phyloP scores from a whole-genome alignment of 2,329 filamentous ascomycete species.

The Didymellaceae sp. region DNA sequence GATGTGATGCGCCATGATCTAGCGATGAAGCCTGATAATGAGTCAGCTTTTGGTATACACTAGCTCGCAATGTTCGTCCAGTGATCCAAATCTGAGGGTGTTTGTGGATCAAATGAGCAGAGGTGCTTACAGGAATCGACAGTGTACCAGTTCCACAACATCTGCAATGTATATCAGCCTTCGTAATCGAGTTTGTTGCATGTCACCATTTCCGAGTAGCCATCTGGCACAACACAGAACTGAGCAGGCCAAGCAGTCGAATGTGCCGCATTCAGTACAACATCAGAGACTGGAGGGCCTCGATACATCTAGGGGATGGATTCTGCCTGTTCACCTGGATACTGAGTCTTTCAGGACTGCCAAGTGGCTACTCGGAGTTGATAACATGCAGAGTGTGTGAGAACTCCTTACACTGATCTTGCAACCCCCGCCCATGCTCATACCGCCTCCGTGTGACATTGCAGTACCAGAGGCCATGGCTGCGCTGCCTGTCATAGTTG shows the following conservation, averaged over 20 bases:
- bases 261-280: no score
- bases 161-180: constrained; percentile 44
- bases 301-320: no score
- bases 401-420: constrained; percentile 44
- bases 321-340: no score
- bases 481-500: constrained; percentile 26
- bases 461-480: constrained; percentile 30
- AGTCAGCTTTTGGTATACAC: not conserved
- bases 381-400: not conserved
- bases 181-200: no score
- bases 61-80: no score
- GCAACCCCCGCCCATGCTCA: constrained; percentile 37
- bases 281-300: no score
- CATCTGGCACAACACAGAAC: no score
- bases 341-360: no score
- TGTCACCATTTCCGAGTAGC: no score
- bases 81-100: no score
- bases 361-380: no score
- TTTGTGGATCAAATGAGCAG: not conserved
- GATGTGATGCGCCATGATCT: constrained; percentile 73
- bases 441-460: constrained; percentile 26
- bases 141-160: constrained; percentile 83
- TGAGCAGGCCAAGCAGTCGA: no score
- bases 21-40: constrained; percentile 65
- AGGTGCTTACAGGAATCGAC: constrained; percentile 63